Percentiles rank a stretch among this genome's conserved stretches.
Conservation (phyloP, 257 asterid genomes). For the Avicennia marina region DNA sequence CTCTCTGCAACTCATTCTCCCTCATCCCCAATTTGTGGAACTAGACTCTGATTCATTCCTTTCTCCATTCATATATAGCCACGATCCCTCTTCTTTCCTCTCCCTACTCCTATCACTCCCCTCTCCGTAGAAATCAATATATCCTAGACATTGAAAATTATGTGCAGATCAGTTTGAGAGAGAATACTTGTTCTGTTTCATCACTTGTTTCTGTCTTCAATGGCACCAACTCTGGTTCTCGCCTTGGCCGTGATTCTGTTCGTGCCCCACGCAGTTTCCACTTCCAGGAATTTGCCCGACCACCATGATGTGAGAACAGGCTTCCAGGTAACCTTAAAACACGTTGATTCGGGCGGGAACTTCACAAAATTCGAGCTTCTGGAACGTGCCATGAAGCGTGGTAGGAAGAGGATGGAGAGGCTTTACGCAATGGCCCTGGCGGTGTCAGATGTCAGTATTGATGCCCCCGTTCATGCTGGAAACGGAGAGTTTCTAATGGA, state of each 20-base stretch:
- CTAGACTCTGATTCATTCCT: conserved; percentile 5
- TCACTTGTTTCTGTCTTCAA: background rate
- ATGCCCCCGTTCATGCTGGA: conserved; percentile 65
- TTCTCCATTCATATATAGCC: background rate
- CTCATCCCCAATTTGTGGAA: conserved; percentile 11
- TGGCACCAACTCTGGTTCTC: conserved; percentile 17
- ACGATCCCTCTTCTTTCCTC: background rate
- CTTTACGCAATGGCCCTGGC: conserved; percentile 42
- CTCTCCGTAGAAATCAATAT: background rate
- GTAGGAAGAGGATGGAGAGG: conserved; percentile 42
- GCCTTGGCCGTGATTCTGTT: conserved; percentile 14
- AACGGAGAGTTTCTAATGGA: conserved; percentile 78
- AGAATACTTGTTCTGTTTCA: too few species aligned
- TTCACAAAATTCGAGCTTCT: conserved; percentile 55
- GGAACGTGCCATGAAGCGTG: conserved; percentile 64
- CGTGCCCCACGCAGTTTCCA: conserved; percentile 30
- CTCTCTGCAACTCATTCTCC: conserved; percentile 10
- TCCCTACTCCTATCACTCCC: background rate
- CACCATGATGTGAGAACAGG: conserved; percentile 31
- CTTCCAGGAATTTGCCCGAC: conserved; percentile 40
- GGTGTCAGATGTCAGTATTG: conserved; percentile 26
- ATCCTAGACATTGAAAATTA: background rate
- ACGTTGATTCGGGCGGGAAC: conserved; percentile 56
- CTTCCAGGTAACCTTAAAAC: conserved; percentile 45
- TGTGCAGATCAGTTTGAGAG: background rate